Evolutionary conservation across 345 rosid species (phyloP).

Genomic region (Angophora floribunda): DNA sequence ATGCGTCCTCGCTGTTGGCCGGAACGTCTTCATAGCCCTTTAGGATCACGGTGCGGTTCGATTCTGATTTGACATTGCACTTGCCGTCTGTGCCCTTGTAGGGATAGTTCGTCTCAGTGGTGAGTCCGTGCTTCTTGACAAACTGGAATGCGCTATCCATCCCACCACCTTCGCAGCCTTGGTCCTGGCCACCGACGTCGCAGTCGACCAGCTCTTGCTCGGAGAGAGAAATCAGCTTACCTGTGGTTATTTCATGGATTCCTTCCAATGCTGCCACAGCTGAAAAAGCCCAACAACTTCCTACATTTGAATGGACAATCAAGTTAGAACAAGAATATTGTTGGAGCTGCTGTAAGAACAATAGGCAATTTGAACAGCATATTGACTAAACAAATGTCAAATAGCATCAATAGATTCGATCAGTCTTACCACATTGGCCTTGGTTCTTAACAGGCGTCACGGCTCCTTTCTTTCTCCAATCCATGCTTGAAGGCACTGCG

Average conservation of each 20-base stretch:
- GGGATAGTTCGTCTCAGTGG: constrained; percentile 11
- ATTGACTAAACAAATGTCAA: background rate
- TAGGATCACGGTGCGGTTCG: constrained; percentile 6
- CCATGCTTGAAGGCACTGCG: constrained; percentile 14
- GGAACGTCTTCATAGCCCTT: constrained; percentile 14
- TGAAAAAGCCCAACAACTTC: constrained; percentile 22
- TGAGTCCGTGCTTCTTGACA: constrained; percentile 7
- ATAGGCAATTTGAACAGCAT: background rate
- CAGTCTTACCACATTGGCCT: constrained; percentile 24
- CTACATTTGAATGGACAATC: background rate
- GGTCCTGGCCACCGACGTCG: background rate
- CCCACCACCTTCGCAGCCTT: constrained; percentile 15
- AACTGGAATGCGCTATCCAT: constrained; percentile 26
- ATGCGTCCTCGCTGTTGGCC: background rate
- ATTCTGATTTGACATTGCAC: constrained; percentile 9
- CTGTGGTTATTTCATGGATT: background rate
- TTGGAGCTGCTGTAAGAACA: background rate
- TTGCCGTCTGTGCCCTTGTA: constrained; percentile 12
- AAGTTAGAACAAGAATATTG: background rate
- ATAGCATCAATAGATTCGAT: background rate
- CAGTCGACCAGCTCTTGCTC: constrained; percentile 19
- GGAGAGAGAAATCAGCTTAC: constrained; percentile 2
- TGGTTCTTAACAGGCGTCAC: constrained; percentile 35
- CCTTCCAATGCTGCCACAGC: constrained; percentile 15
- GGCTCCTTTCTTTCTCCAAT: constrained; percentile 43